Base-by-base conservation (phyloP, 129 eudicot species). In the Logfia minima region DNA sequence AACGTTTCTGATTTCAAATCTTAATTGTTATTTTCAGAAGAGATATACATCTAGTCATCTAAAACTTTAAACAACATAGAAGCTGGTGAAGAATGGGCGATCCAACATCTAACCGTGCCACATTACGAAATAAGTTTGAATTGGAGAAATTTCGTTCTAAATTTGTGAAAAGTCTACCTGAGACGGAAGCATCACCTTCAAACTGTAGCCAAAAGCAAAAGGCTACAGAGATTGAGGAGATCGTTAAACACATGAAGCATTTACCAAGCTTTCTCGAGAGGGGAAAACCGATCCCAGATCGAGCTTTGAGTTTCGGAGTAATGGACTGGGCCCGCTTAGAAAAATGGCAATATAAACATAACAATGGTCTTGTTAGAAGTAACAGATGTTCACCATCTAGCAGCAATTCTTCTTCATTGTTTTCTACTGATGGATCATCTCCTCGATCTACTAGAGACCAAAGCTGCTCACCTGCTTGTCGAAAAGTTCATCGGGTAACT, bases 311-410 rank as follows among this genome's bases (percentile, higher is more conserved):
- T 82, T 70, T 88, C 52, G 98, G 98, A 75, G 98, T 92, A 51
- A 92, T 92, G 71, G 94, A 92, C 69, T 92, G 96, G 96, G 83
- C 78, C 5, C 85, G 77, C 17, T 83, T 92, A 32, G 94, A 92
- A 62, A 88, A 88, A 68, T 92, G 98, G 98, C 92, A 85, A 71
- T 39, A 58, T 81, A 51, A 23, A 48, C 31, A 68, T 34, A 75
- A 75, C 51, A 78, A 77, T 7, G 71, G 81, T 22, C 66, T 75
- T 45, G 48, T 29, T 66, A 74, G 35, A 83, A 71, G 74, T 62
- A 75, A 41, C 66, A 84, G 77, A 79, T 78, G 43, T 78, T 84
- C 89, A 58, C 84, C 89, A 55, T 76, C 89, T 19, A 84, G 86
- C 83, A 85, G 86, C 75, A 76, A 76, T 79, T 51, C 85, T 24